These are phyloP conservation scores for Fusarium pseudoanthophilum DNA, from an alignment of 2,329 filamentous ascomycete species.

Conservation along the genomic window DNA sequence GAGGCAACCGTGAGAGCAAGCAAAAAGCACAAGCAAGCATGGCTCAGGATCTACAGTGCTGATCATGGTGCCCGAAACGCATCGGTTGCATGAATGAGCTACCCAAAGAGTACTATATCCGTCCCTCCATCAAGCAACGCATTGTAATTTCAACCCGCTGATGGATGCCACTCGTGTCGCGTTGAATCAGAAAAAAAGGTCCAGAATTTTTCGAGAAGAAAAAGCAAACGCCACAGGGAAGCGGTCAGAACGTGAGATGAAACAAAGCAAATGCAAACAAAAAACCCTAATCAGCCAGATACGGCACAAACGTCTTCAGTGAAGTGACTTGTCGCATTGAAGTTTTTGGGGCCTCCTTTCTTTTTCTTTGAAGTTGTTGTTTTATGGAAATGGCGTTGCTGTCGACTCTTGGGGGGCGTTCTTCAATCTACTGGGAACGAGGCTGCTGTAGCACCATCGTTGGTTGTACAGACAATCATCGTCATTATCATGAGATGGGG, in stretches of 20 bases:
- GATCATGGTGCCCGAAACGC: slow-evolving; percentile 28
- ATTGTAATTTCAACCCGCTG: not conserved
- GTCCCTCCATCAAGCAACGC: slow-evolving; percentile 6
- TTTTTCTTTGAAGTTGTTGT: not conserved
- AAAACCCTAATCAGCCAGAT: not conserved
- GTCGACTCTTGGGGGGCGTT: not conserved
- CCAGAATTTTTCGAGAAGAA: slow-evolving; percentile 39
- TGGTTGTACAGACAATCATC: not conserved
- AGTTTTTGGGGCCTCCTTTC: slow-evolving; percentile 6
- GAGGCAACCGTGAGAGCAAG: slow-evolving; percentile 8
- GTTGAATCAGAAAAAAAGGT: slow-evolving; percentile 2
- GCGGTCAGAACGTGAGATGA: slow-evolving; percentile 24
- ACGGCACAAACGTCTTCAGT: slow-evolving; percentile 14
- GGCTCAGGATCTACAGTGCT: slow-evolving; percentile 19
- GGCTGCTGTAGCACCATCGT: slow-evolving; percentile 1
- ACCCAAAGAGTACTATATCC: slow-evolving; percentile 2
- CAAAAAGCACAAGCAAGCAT: slow-evolving; percentile 10
- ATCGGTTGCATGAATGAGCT: slow-evolving; percentile 7
- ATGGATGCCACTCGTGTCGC: not conserved
- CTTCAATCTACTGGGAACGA: slow-evolving; percentile 17
- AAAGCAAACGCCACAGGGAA: slow-evolving; percentile 39
- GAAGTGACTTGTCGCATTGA: slow-evolving; percentile 18
- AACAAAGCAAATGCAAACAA: slow-evolving; percentile 18
- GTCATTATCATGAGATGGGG: not conserved
- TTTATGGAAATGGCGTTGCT: slow-evolving; percentile 20